Evolutionary conservation across 2,329 filamentous ascomycete genomes (phyloP), one percentile per base, ranked within the genome.

Genomic region (Scorias spongiosa): DNA sequence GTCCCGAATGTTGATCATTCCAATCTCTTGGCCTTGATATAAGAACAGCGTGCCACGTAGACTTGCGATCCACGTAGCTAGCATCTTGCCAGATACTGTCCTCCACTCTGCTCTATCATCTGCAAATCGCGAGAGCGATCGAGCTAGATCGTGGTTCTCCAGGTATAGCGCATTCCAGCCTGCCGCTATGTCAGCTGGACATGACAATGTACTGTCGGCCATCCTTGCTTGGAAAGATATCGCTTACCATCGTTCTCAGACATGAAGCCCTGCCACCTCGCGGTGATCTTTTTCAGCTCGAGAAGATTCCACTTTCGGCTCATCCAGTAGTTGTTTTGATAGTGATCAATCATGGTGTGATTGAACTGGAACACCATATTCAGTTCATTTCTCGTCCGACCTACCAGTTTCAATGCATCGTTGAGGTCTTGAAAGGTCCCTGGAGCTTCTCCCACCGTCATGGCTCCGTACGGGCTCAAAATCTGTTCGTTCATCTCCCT

Each of bases 11-110:
- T 80, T 80, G 18, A 67, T 65, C 70, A 79, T 78, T 10, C 75
- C 78, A 26, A 81, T 64, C 59, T 81, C 78, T 54, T 81, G 75
- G 9, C 78, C 78, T 56, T 81, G 76, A 54, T 79, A 80, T 10
- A 81, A 61, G 50, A 77, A 80, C 0, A 75, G 66, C 0, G 78
- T 80, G 1, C 53, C 53, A 2, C 46, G 48, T 5, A 54, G 38
- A 1, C 48, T 45, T 9, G 43, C 39, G 10, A 49, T 40, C 14
- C 51, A 42, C 2, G 51, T 38, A 2, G 52, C 47, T 10, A 80
- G 59, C 62, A 80, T 67, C 58, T 80, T 80, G 6, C 71, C 71
- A 18, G 71, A 70, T 6, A 63, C 53, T 5, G 58, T 60, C 12
- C 73, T 66, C 46, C 70, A 56, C 50, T 68, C 60, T 2, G 70